Percentiles rank a stretch among this genome's conserved stretches.
These are phyloP conservation scores for Xylaria sp. DNA, from an alignment of 2,329 filamentous ascomycete species.

Conservation along the genomic window DNA sequence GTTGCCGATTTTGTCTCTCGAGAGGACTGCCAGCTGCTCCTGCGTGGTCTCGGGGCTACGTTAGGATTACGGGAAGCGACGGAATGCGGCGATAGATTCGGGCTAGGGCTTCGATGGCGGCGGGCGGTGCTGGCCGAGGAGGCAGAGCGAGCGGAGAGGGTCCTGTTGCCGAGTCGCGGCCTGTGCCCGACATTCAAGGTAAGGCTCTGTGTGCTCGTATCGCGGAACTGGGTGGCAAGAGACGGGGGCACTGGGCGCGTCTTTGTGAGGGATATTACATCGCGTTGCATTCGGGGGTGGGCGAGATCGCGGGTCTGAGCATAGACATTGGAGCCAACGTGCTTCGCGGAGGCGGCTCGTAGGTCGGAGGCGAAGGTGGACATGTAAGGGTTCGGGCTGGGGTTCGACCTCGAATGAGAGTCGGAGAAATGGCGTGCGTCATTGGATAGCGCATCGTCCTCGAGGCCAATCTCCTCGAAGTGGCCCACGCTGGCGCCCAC, in stretches of 20 bases:
- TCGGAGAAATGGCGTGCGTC: conserved; percentile 51
- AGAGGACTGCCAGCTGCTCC: conserved; percentile 78
- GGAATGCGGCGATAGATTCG: conserved; percentile 54
- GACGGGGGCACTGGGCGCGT: conserved; percentile 59
- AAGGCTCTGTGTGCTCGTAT: conserved; percentile 57
- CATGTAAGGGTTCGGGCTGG: conserved; percentile 61
- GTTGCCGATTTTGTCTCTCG: conserved; percentile 72
- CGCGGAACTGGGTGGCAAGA: conserved; percentile 59
- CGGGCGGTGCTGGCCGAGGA: conserved; percentile 54
- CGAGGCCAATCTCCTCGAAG: conserved; percentile 93
- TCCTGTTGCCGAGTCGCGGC: conserved; percentile 48
- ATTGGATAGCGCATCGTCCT: conserved; percentile 68
- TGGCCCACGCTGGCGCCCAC: conserved; percentile 79
- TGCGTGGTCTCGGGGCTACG: conserved; percentile 55
- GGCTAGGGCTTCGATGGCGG: conserved; percentile 64
- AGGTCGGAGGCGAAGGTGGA: conserved; percentile 58
- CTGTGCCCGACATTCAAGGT: conserved; percentile 49
- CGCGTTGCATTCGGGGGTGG: conserved; percentile 49
- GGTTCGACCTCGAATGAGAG: conserved; percentile 50
- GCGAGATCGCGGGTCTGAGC: conserved; percentile 47
- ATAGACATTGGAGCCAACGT: conserved; percentile 46
- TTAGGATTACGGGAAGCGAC: conserved; percentile 58
- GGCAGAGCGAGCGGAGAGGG: conserved; percentile 54
- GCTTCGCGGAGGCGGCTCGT: conserved; percentile 50
- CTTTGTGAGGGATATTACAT: conserved; percentile 47